Evolutionary conservation across 345 rosid genomes (phyloP).

Genomic region (Camelina laxa): DNA sequence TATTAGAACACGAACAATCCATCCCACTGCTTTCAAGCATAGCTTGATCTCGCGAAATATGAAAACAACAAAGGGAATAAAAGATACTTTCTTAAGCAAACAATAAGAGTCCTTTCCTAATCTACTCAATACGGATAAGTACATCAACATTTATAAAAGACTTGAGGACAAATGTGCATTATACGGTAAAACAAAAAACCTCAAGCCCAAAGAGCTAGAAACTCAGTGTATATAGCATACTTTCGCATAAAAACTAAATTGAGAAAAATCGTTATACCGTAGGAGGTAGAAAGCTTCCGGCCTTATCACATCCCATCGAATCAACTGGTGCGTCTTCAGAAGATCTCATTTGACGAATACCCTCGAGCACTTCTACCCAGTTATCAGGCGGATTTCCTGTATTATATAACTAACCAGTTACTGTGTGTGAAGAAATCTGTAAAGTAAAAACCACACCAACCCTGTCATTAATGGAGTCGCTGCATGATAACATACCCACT

Average conservation of each 20-base stretch:
- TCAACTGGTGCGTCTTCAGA: slow-evolving; percentile 52
- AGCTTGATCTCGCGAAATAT: neutral
- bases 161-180: neutral
- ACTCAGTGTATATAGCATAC: neutral
- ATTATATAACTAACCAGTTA: neutral
- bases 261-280: slow-evolving; percentile 23
- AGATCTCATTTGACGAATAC: slow-evolving; percentile 49
- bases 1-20: neutral
- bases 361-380: slow-evolving; percentile 42
- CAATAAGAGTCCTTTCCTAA: neutral
- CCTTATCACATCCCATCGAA: slow-evolving; percentile 51
- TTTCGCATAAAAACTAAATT: neutral
- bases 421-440: slow-evolving; percentile 7
- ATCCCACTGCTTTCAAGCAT: slow-evolving; percentile 8
- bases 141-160: neutral
- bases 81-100: slow-evolving; percentile 17
- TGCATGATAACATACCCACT: slow-evolving; percentile 23
- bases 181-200: slow-evolving; percentile 4
- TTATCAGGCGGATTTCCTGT: slow-evolving; percentile 42
- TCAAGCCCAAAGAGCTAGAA: neutral
- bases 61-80: neutral
- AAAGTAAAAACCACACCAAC: neutral
- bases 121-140: neutral
- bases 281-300: slow-evolving; percentile 47
- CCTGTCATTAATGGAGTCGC: neutral